phyloP scores from a whole-genome alignment of 2,329 filamentous ascomycete species.

The Sarocladium brachiariae region DNA sequence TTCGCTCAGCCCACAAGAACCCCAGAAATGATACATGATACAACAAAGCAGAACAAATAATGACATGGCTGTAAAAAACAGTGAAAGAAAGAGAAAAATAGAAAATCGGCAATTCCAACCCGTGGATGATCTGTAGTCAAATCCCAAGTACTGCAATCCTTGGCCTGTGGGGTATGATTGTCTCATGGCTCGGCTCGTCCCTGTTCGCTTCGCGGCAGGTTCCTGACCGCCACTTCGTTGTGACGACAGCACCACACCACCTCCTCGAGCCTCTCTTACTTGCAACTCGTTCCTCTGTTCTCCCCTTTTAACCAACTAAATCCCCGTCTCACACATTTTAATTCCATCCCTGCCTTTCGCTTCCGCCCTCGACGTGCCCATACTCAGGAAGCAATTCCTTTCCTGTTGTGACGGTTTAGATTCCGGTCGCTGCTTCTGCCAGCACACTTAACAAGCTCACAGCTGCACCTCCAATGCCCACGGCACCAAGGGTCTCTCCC shows the following conservation, averaged over 20 bases:
- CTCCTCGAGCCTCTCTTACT: background rate
- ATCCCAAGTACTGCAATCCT: background rate
- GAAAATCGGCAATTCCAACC: no score
- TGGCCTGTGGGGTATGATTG: no score
- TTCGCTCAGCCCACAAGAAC: background rate
- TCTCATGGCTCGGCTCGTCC: no score
- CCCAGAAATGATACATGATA: background rate
- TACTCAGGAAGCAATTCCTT: background rate
- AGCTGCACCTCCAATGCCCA: constrained; percentile 54
- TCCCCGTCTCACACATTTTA: no score
- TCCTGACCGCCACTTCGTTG: background rate
- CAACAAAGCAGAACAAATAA: background rate
- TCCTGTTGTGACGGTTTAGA: constrained; percentile 14
- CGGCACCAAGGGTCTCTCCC: constrained; percentile 49
- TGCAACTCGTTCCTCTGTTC: no score
- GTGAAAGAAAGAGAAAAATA: background rate
- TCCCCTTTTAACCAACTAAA: no score
- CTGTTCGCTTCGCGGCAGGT: no score
- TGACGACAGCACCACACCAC: no score
- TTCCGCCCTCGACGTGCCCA: background rate
- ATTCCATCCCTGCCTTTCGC: background rate
- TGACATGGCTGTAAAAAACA: background rate
- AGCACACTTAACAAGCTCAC: constrained; percentile 52
- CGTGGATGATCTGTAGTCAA: background rate
- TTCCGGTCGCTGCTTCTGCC: constrained; percentile 44